Evolutionary conservation across 176 grass and related monocot genomes (phyloP).

Genomic region (Raddia guianensis): DNA sequence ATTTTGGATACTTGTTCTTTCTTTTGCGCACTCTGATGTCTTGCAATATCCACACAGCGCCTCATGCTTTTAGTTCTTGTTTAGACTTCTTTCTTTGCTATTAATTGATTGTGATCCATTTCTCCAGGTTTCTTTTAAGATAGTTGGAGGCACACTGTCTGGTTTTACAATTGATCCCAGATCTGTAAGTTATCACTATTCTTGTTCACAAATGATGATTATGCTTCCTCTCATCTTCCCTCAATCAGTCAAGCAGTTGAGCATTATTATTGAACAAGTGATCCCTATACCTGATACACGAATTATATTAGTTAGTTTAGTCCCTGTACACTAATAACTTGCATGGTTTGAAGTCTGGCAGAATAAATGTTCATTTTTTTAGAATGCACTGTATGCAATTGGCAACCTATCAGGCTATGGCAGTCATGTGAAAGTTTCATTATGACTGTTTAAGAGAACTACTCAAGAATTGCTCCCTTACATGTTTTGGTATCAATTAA

Average conservation of each 20-base stretch:
- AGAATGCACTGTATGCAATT: background rate
- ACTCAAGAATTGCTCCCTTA: background rate
- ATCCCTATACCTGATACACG: background rate
- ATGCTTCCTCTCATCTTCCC: background rate
- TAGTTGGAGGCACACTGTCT: conserved; percentile 73
- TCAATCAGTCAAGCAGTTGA: conserved; percentile 15
- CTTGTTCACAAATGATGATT: conserved; percentile 6
- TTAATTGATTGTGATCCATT: conserved; percentile 33
- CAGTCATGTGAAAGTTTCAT: background rate
- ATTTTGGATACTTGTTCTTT: conserved; percentile 4
- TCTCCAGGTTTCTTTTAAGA: conserved; percentile 88
- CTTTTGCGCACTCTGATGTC: conserved; percentile 17
- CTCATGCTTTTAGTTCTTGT: conserved; percentile 1
- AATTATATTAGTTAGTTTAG: background rate
- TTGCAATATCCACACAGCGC: background rate
- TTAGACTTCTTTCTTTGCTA: conserved; percentile 30
- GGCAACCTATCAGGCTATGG: background rate
- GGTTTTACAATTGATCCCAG: conserved; percentile 84
- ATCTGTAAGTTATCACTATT: conserved; percentile 60
- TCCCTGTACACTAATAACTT: background rate
- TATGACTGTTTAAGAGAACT: background rate
- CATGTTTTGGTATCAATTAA: background rate
- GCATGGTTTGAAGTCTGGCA: background rate
- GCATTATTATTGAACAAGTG: conserved; percentile 11
- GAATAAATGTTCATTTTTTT: background rate